phyloP scores from a whole-genome alignment of 2,329 filamentous ascomycete genomes.

The Penicillium capsulatum region DNA sequence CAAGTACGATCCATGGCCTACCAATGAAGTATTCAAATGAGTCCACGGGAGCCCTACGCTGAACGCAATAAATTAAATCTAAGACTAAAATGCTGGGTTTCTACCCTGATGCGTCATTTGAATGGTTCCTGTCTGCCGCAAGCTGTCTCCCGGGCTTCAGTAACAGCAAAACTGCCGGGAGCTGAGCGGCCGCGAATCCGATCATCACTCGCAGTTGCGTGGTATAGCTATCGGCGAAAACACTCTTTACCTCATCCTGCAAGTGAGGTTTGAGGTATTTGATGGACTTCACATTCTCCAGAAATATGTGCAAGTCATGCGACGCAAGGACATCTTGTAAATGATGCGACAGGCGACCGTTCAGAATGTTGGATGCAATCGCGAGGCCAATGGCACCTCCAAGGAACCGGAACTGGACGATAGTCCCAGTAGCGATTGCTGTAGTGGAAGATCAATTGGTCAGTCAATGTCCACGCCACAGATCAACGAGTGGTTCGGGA shows the following conservation, averaged over 20 bases:
- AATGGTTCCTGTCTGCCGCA: slow-evolving; percentile 4
- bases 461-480: background rate
- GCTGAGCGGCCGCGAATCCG: slow-evolving; percentile 23
- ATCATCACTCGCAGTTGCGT: slow-evolving; percentile 24
- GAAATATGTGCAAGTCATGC: slow-evolving; percentile 18
- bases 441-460: background rate
- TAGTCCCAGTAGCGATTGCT: slow-evolving; percentile 26
- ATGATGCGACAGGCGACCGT: slow-evolving; percentile 18
- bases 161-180: slow-evolving; percentile 19
- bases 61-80: too few species aligned
- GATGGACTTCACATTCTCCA: slow-evolving; percentile 19
- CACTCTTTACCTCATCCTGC: slow-evolving; percentile 12
- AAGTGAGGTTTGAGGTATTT: slow-evolving; percentile 7
- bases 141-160: slow-evolving; percentile 18
- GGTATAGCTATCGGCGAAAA: slow-evolving; percentile 22
- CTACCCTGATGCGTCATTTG: background rate
- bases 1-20: too few species aligned
- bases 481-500: background rate
- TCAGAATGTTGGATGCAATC: slow-evolving; percentile 26
- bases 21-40: too few species aligned
- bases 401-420: slow-evolving; percentile 26
- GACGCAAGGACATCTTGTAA: slow-evolving; percentile 15
- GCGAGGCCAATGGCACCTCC: slow-evolving; percentile 27
- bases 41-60: too few species aligned
- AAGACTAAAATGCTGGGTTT: background rate